Evolutionary conservation across 257 asterid genomes (phyloP), one percentile per base, ranked within the genome.

Genomic region (Fraxinus excelsior): DNA sequence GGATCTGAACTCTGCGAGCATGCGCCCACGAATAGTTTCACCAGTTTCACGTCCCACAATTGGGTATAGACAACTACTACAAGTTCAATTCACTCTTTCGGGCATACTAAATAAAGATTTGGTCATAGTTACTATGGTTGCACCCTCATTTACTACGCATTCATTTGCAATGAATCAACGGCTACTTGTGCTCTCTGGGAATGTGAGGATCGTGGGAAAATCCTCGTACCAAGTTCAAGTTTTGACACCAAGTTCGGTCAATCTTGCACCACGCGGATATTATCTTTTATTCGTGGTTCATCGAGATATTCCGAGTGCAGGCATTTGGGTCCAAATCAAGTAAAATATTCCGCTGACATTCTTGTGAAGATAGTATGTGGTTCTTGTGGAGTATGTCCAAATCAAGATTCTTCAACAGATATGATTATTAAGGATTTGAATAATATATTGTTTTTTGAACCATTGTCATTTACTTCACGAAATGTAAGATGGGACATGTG

Each of bases 91-190:
- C 65, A 29, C 40, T 16, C 71, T 49, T 9, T 11, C 62, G 3
- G 78, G 80, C 5, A 0, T 14, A 23, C 26, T 70, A 2, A 72
- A 65, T 18, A 68, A 6, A 51, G 67, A 79, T 26, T 70, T 44
- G 42, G 75, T 82, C 67, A 71, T 18, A 44, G 76, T 82, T 0
- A 78, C 83, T 12, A 67, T 81, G 76, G 72, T 77, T 72, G 81
- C 81, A n/a, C 84, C 81, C 3, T 34, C 83, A 53, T 79, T 78
- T 75, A 72, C 70, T 26, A 82, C 85, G 35, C 85, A 82, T 65
- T 74, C 85, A 66, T 82, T 82, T 71, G 71, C 85, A 1, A 67
- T 65, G 81, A 82, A 82, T 1, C 86, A 82, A 66, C 75, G 86
- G 29, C 26, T 79, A 37, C 70, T 82, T 28, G 66, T 75, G 2